A percentile compares a stretch with the other conserved stretches of the same genome.
Conservation (phyloP, 495 filamentous ascomycete genomes). For the Saxispiralis lemnorum region DNA sequence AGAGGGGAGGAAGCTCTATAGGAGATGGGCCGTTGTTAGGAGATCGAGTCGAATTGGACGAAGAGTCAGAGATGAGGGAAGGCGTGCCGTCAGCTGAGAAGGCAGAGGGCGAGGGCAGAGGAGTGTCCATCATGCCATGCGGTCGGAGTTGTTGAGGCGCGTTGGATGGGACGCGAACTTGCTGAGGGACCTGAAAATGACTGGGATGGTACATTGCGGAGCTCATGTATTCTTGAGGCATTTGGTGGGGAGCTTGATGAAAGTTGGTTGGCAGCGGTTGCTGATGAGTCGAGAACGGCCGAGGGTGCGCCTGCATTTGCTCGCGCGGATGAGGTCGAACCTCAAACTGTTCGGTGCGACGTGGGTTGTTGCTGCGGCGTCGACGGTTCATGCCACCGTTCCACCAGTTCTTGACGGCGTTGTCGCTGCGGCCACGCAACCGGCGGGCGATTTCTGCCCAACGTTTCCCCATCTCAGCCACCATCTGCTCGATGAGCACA, state of each 20-base stretch:
- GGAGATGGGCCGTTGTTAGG: constrained; percentile 18
- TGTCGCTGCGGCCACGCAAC: constrained; percentile 81
- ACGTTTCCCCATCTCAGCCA: constrained; percentile 65
- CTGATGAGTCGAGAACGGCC: constrained; percentile 9
- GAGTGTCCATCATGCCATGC: constrained; percentile 35
- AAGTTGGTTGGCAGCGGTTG: constrained; percentile 12
- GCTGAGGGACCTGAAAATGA: neutral
- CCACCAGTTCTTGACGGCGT: constrained; percentile 99
- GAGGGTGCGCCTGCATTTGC: neutral
- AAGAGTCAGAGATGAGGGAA: constrained; percentile 53
- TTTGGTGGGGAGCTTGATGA: neutral
- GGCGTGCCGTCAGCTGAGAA: constrained; percentile 46
- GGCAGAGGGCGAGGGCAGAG: constrained; percentile 54
- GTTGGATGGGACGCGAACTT: constrained; percentile 6
- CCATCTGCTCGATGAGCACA: constrained; percentile 59
- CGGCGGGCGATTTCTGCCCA: constrained; percentile 91
- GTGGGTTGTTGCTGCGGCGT: constrained; percentile 32
- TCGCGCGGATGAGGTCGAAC: constrained; percentile 16
- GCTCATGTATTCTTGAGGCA: constrained; percentile 4
- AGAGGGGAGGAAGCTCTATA: constrained; percentile 22
- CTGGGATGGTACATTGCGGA: constrained; percentile 8
- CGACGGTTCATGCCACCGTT: constrained; percentile 84
- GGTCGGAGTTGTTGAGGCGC: constrained; percentile 22
- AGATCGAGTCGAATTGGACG: constrained; percentile 36
- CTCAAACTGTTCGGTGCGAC: constrained; percentile 16